phyloP scores from a whole-genome alignment of 805 yeast genomes.

The Candida khao-thaluensis region DNA sequence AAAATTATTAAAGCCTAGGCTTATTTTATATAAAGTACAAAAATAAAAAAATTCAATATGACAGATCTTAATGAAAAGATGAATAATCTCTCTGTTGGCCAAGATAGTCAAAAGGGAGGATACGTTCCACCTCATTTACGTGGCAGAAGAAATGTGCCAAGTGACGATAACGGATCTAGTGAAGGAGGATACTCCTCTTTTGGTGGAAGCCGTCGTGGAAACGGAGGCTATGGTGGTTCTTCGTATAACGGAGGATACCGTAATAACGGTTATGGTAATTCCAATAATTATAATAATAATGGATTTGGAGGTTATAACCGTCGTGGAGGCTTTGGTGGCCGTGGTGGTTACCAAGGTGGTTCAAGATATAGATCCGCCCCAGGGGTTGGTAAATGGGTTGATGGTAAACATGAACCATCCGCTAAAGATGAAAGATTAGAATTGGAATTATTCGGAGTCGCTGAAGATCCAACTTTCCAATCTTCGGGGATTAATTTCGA shows the following conservation, averaged over 20 bases:
- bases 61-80: slow-evolving; percentile 58
- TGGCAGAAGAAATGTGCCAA: slow-evolving; percentile 16
- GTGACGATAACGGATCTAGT: slow-evolving; percentile 8
- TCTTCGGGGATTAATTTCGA: slow-evolving; percentile 98
- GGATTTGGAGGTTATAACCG: slow-evolving; percentile 31
- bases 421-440: slow-evolving; percentile 68
- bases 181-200: background rate
- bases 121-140: slow-evolving; percentile 59
- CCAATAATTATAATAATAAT: slow-evolving; percentile 2
- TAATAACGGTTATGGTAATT: slow-evolving; percentile 18
- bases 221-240: slow-evolving; percentile 18
- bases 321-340: slow-evolving; percentile 20
- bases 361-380: slow-evolving; percentile 30
- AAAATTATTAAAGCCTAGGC: slow-evolving; percentile 8
- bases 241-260: slow-evolving; percentile 14
- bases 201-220: slow-evolving; percentile 14
- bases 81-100: slow-evolving; percentile 54
- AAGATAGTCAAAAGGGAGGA: slow-evolving; percentile 24
- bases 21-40: slow-evolving; percentile 1
- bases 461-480: slow-evolving; percentile 73
- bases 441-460: slow-evolving; percentile 77
- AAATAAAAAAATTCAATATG: slow-evolving; percentile 36
- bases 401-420: slow-evolving; percentile 88
- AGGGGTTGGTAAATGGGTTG: slow-evolving; percentile 78
- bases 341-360: slow-evolving; percentile 24